These are phyloP conservation scores for Penicillium olsonii DNA, from an alignment of 2,329 filamentous ascomycete genomes.

Conservation along the genomic window DNA sequence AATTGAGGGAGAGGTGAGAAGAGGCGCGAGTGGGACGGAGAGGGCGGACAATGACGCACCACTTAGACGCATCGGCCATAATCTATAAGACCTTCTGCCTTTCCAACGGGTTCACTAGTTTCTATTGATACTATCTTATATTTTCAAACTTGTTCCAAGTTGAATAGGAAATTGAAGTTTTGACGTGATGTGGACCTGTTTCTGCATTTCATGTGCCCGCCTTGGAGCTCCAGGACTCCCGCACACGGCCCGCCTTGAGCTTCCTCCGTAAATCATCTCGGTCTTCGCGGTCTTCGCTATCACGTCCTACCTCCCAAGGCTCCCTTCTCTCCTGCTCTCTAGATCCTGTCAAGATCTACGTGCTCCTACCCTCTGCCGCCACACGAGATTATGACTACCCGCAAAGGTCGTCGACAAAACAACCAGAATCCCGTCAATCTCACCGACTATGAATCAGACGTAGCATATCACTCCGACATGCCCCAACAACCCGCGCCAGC, in stretches of 20 bases:
- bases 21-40: background rate
- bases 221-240: background rate
- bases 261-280: too few species aligned
- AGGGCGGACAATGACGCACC: background rate
- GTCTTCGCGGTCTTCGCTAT: too few species aligned
- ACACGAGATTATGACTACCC: constrained; percentile 30
- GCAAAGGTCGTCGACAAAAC: constrained; percentile 36
- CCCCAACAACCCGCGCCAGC: constrained; percentile 44
- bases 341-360: background rate
- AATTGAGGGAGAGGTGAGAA: background rate
- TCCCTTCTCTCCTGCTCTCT: background rate
- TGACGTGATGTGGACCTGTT: too few species aligned
- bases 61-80: too few species aligned
- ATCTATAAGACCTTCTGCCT: too few species aligned
- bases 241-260: too few species aligned
- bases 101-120: too few species aligned
- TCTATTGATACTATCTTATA: too few species aligned
- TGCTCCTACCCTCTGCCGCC: background rate
- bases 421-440: constrained; percentile 27
- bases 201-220: background rate
- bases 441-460: constrained; percentile 68
- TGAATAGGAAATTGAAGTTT: too few species aligned
- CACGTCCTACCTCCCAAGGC: too few species aligned
- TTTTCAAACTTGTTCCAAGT: too few species aligned
- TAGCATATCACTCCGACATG: constrained; percentile 50